Percentiles rank a stretch among this genome's conserved stretches.
These are phyloP conservation scores for Lactifluus piperatus DNA, from an alignment of 768 basidiomycete species.

Conservation along the genomic window DNA sequence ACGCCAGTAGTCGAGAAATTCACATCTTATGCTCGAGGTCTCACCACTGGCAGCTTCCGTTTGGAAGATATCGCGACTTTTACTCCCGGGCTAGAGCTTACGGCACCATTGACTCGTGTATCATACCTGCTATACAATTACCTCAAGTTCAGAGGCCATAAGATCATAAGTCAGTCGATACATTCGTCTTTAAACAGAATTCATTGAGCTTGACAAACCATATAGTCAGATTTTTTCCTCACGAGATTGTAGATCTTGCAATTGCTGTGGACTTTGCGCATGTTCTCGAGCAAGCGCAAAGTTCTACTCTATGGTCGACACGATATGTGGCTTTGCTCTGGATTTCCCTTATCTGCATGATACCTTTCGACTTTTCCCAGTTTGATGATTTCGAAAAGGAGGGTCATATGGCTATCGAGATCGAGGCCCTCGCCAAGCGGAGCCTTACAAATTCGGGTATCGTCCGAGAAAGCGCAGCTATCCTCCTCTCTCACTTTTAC, in stretches of 20 bases:
- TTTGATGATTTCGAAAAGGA: conserved; percentile 57
- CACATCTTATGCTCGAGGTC: conserved; percentile 41
- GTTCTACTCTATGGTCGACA: conserved; percentile 57
- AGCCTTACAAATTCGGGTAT: conserved; percentile 64
- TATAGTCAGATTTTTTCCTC: conserved; percentile 88
- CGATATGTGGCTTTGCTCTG: conserved; percentile 82
- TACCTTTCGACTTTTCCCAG: conserved; percentile 85
- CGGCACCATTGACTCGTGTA: conserved; percentile 36
- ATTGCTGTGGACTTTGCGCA: conserved; percentile 62
- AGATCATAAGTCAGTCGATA: conserved; percentile 70
- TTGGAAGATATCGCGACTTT: conserved; percentile 21
- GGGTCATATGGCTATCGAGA: conserved; percentile 43
- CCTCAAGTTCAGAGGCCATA: conserved; percentile 83
- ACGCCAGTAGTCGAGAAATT: conserved; percentile 61
- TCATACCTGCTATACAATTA: conserved; percentile 66
- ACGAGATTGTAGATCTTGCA: conserved; percentile 75
- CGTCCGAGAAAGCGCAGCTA: conserved; percentile 75
- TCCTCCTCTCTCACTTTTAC: conserved; percentile 76
- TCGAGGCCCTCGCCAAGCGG: conserved; percentile 51
- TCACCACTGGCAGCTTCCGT: conserved; percentile 11
- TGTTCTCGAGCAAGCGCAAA: conserved; percentile 34
- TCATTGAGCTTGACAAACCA: neutral
- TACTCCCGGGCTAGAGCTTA: conserved; percentile 25
- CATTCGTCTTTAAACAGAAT: neutral
- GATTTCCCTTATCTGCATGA: conserved; percentile 90